phyloP scores from a whole-genome alignment of 129 eudicot genomes.

The Dittrichia graveolens region DNA sequence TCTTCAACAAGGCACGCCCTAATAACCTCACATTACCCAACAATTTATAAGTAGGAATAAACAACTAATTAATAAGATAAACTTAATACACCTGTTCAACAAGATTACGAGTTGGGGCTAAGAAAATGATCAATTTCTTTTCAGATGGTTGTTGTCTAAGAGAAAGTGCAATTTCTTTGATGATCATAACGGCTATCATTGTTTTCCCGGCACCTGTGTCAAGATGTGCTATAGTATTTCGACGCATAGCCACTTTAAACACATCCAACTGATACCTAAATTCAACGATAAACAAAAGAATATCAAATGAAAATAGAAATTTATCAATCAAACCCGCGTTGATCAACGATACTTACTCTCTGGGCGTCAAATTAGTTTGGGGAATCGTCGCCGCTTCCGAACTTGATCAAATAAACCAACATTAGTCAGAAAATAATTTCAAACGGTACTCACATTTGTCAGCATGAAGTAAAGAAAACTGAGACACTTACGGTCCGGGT shows the following conservation, averaged over 20 bases:
- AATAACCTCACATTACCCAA: neutral
- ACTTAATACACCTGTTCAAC: constrained; percentile 52
- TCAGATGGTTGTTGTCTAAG: constrained; percentile 23
- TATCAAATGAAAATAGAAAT: neutral
- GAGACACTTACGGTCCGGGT: too few relatives aligned
- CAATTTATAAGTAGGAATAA: neutral
- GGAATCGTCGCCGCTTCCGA: constrained; percentile 1
- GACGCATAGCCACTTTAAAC: constrained; percentile 56
- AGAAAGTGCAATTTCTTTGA: constrained; percentile 47
- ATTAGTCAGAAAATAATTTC: neutral
- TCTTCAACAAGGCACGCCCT: neutral
- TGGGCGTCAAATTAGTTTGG: constrained; percentile 33
- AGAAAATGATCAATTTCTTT: constrained; percentile 55
- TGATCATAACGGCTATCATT: constrained; percentile 63
- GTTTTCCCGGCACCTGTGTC: constrained; percentile 65
- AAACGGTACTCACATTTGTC: neutral
- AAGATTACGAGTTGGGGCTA: constrained; percentile 79
- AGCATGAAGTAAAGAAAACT: neutral
- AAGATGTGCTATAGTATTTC: constrained; percentile 67
- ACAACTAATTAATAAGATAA: neutral
- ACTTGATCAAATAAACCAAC: constrained; percentile 9
- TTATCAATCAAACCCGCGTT: neutral
- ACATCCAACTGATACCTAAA: constrained; percentile 57
- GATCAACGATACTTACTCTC: constrained; percentile 31
- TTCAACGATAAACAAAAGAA: neutral